A percentile compares a stretch with the other conserved stretches of the same genome.
Evolutionary conservation across 2,329 filamentous ascomycete genomes (phyloP).

Genomic region (Curvularia eragrostidis): DNA sequence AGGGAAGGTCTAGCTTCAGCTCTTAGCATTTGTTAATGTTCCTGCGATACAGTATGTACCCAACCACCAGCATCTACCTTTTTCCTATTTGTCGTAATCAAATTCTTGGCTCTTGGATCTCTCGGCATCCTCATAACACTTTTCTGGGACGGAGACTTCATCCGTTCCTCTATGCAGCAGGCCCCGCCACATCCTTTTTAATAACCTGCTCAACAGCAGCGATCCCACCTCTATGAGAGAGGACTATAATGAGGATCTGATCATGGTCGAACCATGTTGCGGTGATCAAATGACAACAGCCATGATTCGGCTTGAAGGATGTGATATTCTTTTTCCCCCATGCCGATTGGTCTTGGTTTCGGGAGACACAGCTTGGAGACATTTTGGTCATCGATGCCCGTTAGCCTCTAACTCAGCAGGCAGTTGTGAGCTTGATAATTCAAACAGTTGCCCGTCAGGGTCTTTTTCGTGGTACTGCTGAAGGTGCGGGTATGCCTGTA

Average conservation of each 20-base stretch:
- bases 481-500: not conserved
- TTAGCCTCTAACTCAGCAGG: not conserved
- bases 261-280: not conserved
- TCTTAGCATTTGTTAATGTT: not conserved
- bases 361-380: not conserved
- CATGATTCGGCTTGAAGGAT: not conserved
- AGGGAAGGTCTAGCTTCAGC: not conserved
- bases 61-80: not conserved
- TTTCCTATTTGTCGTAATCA: not conserved
- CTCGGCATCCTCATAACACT: not conserved
- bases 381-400: not conserved
- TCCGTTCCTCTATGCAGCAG: not conserved
- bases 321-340: not conserved
- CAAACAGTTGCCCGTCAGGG: not conserved
- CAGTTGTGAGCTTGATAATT: not conserved
- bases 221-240: not conserved
- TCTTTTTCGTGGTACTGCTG: conserved; percentile 1
- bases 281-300: not conserved
- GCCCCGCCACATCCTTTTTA: not conserved
- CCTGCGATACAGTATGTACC: not conserved
- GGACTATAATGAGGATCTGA: not conserved
- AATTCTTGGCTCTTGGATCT: not conserved
- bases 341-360: not conserved
- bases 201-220: not conserved
- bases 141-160: not conserved